Percentiles rank a stretch among this genome's conserved stretches.
phyloP scores from a whole-genome alignment of 768 basidiomycete species.

The Psilocybe cubensis region DNA sequence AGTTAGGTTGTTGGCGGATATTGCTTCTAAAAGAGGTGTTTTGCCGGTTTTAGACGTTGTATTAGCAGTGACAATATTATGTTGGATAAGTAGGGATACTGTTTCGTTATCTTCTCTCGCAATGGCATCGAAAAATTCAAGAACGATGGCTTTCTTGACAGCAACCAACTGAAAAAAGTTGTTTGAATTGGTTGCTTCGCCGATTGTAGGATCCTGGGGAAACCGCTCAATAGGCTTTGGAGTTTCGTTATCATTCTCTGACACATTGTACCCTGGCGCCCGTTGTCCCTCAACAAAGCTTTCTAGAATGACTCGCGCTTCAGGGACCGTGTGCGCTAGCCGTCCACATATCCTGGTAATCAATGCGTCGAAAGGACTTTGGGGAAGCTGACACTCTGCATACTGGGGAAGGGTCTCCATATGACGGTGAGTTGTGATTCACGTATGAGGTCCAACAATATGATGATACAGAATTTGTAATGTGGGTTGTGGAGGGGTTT shows the following conservation, averaged over 20 bases:
- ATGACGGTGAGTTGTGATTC: not conserved
- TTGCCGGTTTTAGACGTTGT: not conserved
- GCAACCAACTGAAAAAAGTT: not conserved
- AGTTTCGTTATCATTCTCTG: not conserved
- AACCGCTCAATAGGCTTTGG: conserved; percentile 1
- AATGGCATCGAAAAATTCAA: conserved; percentile 6
- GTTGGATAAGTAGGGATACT: not conserved
- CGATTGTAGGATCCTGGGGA: not conserved
- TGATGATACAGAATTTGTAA: not conserved
- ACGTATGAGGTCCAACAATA: not conserved
- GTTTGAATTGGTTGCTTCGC: not conserved
- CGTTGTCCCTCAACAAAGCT: conserved; percentile 3
- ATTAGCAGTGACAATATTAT: conserved; percentile 13
- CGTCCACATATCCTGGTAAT: conserved; percentile 4
- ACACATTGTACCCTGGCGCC: not conserved
- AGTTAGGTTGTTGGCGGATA: not conserved
- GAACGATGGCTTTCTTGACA: conserved; percentile 7
- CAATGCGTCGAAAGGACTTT: conserved; percentile 11
- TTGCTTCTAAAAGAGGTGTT: conserved; percentile 3
- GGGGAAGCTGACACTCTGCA: conserved; percentile 9
- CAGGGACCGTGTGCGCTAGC: not conserved
- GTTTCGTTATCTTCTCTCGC: conserved; percentile 8
- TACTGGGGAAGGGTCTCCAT: conserved; percentile 7
- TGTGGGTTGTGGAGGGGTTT: no score
- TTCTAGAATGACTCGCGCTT: conserved; percentile 1